Percentiles rank a stretch among this genome's conserved stretches.
Evolutionary conservation across 371 early-diverging fungal species (phyloP).

Genomic region (Paraphysoderma sedebokerense): DNA sequence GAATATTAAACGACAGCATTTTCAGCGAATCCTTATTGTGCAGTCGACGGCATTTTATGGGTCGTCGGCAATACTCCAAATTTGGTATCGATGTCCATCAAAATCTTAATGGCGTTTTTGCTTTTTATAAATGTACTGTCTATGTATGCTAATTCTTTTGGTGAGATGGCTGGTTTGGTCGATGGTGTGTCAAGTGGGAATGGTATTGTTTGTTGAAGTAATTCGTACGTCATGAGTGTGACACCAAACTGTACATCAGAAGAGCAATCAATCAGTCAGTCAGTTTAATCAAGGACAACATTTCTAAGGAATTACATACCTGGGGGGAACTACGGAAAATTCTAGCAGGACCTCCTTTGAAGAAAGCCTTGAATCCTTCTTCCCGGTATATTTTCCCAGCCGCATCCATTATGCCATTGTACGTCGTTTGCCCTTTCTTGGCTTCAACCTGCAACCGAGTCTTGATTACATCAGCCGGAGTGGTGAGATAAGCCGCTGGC

Average conservation of each 20-base stretch:
- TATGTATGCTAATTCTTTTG: constrained; percentile 5
- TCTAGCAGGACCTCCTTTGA: constrained; percentile 81
- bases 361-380: constrained; percentile 87
- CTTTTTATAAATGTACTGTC: constrained; percentile 3
- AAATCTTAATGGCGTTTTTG: constrained; percentile 43
- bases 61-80: constrained; percentile 37
- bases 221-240: constrained; percentile 82
- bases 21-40: too few relatives aligned
- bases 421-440: constrained; percentile 68
- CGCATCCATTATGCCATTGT: constrained; percentile 73
- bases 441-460: constrained; percentile 92
- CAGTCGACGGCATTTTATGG: too few relatives aligned
- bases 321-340: constrained; percentile 73
- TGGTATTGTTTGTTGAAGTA: constrained; percentile 63
- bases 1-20: too few relatives aligned
- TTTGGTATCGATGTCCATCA: constrained; percentile 37
- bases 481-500: constrained; percentile 92
- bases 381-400: constrained; percentile 68
- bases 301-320: too few relatives aligned
- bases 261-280: too few relatives aligned
- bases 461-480: constrained; percentile 97
- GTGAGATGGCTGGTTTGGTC: constrained; percentile 10
- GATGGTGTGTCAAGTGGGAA: constrained; percentile 24
- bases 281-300: too few relatives aligned
- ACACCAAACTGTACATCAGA: constrained; percentile 97